These are phyloP conservation scores for Antrodiella citrinella DNA, from an alignment of 768 basidiomycete species.

Conservation along the genomic window DNA sequence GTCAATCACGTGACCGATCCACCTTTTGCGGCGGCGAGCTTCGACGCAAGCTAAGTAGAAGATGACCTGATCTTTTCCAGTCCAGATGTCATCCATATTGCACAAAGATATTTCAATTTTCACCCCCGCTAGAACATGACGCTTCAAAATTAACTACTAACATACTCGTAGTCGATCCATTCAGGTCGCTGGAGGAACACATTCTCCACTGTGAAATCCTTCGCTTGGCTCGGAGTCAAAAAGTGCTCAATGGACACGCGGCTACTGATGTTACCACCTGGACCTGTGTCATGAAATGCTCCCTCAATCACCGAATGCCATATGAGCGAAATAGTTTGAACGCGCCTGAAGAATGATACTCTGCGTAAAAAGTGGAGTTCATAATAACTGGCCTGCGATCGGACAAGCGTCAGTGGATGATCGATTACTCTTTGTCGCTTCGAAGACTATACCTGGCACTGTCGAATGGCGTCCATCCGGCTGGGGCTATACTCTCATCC, in stretches of 20 bases:
- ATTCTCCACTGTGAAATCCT: conserved; percentile 34
- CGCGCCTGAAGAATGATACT: conserved; percentile 45
- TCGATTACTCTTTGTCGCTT: neutral
- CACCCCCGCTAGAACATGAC: too few species aligned
- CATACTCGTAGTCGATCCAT: conserved; percentile 52
- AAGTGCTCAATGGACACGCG: conserved; percentile 41
- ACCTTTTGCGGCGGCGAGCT: too few species aligned
- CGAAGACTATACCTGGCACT: conserved; percentile 25
- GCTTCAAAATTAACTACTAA: too few species aligned
- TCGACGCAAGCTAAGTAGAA: too few species aligned
- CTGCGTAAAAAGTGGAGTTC: conserved; percentile 51
- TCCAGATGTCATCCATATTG: too few species aligned
- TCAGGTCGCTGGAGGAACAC: conserved; percentile 42
- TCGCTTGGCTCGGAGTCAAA: conserved; percentile 32
- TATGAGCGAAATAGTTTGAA: neutral
- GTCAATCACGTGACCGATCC: too few species aligned
- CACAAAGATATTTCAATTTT: too few species aligned
- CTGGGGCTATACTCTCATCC: conserved; percentile 46
- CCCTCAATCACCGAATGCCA: neutral
- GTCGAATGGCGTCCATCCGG: conserved; percentile 44
- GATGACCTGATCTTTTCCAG: too few species aligned
- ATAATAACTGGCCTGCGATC: conserved; percentile 33
- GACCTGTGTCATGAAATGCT: conserved; percentile 27
- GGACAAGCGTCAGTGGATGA: neutral
- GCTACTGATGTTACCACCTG: conserved; percentile 39